Evolutionary conservation across 2,329 filamentous ascomycete genomes (phyloP), one percentile per base, ranked within the genome.

Genomic region (Xylaria sp.): DNA sequence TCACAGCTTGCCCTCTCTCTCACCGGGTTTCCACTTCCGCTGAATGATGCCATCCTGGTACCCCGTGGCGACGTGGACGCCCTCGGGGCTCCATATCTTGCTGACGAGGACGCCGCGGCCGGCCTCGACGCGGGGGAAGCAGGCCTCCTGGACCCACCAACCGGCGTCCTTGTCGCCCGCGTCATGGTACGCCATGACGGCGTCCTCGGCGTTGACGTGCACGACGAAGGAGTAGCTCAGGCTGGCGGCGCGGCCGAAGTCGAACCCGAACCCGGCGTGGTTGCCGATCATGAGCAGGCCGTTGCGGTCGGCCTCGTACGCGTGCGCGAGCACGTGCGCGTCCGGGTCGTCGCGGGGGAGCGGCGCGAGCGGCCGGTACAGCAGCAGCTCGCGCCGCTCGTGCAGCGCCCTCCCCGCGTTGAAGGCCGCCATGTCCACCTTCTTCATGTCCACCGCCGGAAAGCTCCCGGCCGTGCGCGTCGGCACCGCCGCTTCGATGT

Each of bases 111-210:
- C 72, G 2, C 73, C 76, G 39, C 80, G 70, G 0, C 78, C 78
- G 2, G 76, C 74, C 19, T 69, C 75, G 2, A 76, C 70, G 19
- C 80, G 67, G 2, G 81, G 78, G 64, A 80, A 83, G 26, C 63
- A 73, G 1, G 72, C 71, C 63, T 84, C 81, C 63, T 82, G 78
- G 16, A 83, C 64, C 81, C 81, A 84, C 80, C 81, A 84, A 11
- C 70, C 70, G 2, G n/a, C n/a, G n/a, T n/a, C n/a, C n/a, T 72
- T 68, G 2, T 71, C 72, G 9, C 57, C 56, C n/a, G n/a, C n/a
- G n/a, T n/a, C n/a, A n/a, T n/a, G n/a, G 18, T 68, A 66, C 20
- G 57, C 37, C 76, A 84, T 81, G 6, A 80, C 72, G 0, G 78
- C 74, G 40, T 78, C 75, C 4, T 75, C 71, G 0, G 71, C 71